phyloP scores from a whole-genome alignment of 202 grass and related monocot species.

The Sporobolus alterniflorus region DNA sequence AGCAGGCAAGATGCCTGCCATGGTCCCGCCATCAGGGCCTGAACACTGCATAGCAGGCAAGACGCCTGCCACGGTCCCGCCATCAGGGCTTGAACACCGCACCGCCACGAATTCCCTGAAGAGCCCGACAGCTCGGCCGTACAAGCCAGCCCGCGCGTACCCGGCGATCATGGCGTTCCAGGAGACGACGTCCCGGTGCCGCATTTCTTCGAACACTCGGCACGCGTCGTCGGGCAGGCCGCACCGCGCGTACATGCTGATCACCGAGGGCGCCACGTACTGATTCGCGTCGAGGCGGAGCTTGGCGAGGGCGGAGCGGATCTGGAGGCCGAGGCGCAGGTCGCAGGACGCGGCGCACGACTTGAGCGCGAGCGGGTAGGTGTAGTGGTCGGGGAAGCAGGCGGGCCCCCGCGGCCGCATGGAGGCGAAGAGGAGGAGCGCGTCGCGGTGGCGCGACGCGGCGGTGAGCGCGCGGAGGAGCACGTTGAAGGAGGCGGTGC shows the following conservation, averaged over 20 bases:
- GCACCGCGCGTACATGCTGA: conserved; percentile 70
- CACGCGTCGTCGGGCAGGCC: conserved; percentile 46
- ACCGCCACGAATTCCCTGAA: conserved; percentile 56
- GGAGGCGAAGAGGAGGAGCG: conserved; percentile 58
- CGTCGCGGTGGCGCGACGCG: conserved; percentile 50
- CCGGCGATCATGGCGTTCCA: conserved; percentile 84
- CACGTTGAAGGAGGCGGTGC: conserved; percentile 63
- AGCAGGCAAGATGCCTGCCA: conserved; percentile 69
- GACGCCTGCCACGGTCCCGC: conserved; percentile 70
- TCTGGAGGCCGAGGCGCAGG: conserved; percentile 50
- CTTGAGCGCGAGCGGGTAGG: conserved; percentile 78
- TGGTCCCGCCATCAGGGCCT: conserved; percentile 67
- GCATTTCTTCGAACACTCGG: conserved; percentile 70
- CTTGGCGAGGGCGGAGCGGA: conserved; percentile 49
- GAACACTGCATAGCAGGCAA: conserved; percentile 64
- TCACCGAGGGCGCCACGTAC: conserved; percentile 62
- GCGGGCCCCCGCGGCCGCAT: conserved; percentile 42
- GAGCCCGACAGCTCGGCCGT: conserved; percentile 35
- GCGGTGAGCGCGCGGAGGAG: conserved; percentile 67
- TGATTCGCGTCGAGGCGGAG: conserved; percentile 56
- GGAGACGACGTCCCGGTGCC: conserved; percentile 57
- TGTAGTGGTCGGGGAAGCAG: conserved; percentile 69
- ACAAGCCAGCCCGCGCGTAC: conserved; percentile 39
- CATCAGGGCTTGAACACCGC: conserved; percentile 45
- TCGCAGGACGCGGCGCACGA: conserved; percentile 53